A percentile compares a stretch with the other conserved stretches of the same genome.
Conservation (phyloP, 169 alveolate species). For the Plasmodium relictum region DNA sequence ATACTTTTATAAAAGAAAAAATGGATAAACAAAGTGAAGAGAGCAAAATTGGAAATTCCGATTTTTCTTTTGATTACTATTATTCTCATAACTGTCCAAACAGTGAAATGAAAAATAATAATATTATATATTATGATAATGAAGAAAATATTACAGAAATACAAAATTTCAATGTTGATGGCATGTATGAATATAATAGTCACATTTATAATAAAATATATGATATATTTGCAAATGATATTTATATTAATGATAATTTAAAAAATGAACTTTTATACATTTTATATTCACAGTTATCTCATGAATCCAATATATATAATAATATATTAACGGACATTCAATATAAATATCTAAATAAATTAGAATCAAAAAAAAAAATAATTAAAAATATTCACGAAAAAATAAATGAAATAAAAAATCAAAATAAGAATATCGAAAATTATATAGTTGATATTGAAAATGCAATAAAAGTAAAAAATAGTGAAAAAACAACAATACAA, state of each 20-base stretch:
- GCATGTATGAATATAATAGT: conserved; percentile 7
- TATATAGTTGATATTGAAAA: conserved; percentile 1
- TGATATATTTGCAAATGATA: conserved; percentile 61
- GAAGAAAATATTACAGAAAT: not conserved
- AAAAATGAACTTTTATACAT: conserved; percentile 63
- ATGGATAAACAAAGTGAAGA: conserved; percentile 6
- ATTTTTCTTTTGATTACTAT: not conserved
- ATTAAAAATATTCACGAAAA: conserved; percentile 19
- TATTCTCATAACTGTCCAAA: not conserved
- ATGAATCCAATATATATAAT: conserved; percentile 53
- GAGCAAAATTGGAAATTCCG: not conserved
- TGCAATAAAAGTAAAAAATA: conserved; percentile 30
- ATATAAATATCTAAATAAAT: conserved; percentile 33
- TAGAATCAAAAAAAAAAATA: conserved; percentile 27
- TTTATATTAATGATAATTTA: conserved; percentile 49
- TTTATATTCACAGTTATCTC: conserved; percentile 53
- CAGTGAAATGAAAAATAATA: not conserved
- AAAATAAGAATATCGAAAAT: conserved; percentile 24
- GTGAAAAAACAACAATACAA: conserved; percentile 35
- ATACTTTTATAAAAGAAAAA: conserved; percentile 40
- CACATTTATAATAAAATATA: conserved; percentile 32
- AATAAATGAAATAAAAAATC: conserved; percentile 14
- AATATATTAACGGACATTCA: conserved; percentile 48
- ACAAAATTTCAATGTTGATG: not conserved
- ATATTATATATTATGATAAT: not conserved